These are phyloP conservation scores for Triangularia verruculosa DNA, from an alignment of 2,329 filamentous ascomycete species.

Conservation along the genomic window DNA sequence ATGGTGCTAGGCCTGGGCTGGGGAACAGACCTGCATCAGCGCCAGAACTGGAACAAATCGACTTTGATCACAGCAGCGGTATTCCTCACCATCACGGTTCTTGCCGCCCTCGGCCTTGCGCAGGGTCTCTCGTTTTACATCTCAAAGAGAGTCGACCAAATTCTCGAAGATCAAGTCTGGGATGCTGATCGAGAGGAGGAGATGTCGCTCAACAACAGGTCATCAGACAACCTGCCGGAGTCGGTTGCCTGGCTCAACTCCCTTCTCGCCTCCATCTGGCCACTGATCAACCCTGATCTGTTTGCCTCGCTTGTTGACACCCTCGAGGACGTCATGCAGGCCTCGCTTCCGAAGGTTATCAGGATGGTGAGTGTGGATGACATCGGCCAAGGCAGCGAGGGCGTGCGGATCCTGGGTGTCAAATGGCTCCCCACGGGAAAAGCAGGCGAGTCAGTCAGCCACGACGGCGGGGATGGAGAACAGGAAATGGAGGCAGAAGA, in stretches of 20 bases:
- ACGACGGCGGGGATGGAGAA: conserved; percentile 42
- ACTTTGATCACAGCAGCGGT: background rate
- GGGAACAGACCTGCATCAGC: background rate
- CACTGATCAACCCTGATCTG: conserved; percentile 71
- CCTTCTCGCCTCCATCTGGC: conserved; percentile 66
- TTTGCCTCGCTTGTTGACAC: conserved; percentile 67
- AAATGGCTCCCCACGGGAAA: conserved; percentile 71
- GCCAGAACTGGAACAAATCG: background rate
- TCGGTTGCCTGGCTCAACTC: conserved; percentile 71
- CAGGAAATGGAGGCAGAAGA: conserved; percentile 73
- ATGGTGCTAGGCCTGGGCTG: conserved; percentile 23
- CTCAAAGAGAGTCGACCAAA: conserved; percentile 55
- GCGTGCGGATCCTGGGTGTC: conserved; percentile 66
- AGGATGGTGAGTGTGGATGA: conserved; percentile 76
- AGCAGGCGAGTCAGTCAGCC: conserved; percentile 58
- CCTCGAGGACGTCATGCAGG: conserved; percentile 78
- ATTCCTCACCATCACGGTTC: conserved; percentile 4
- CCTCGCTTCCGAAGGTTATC: conserved; percentile 64
- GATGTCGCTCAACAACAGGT: conserved; percentile 38
- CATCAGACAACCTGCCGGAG: conserved; percentile 54
- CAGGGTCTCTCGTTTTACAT: conserved; percentile 57
- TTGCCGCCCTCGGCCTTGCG: conserved; percentile 36
- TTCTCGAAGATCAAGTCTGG: conserved; percentile 70
- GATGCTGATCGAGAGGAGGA: conserved; percentile 57
- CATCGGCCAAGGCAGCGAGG: conserved; percentile 70